Evolutionary conservation across 306 rosid species (phyloP), one percentile per base, ranked within the genome.

Genomic region (Albizia julibrissin): DNA sequence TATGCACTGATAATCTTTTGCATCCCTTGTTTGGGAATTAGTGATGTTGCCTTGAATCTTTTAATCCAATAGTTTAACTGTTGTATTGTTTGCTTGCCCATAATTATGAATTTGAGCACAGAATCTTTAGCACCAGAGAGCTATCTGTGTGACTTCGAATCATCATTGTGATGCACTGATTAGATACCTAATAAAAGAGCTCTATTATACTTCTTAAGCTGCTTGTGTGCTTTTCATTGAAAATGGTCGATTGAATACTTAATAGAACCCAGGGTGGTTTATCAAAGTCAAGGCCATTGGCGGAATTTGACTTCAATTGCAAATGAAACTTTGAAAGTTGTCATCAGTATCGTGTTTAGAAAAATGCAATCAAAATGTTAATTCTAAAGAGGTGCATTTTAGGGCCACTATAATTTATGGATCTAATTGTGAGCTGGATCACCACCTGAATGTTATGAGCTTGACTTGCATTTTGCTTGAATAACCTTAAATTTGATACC

Each of bases 251-350:
- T 80, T 50, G 59, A 70, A 62, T 61, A 72, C 19, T 78, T 78
- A 10, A 43, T 15, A 84, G 79, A 54, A 54, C 64, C 80, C 65
- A 69, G n/a, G 18, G 66, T 59, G 66, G 29, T 24, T 0, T 59
- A 10, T 59, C 7, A 3, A 22, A 59, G 33, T 59, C 62, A 56
- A 56, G 62, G 13, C 27, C n/a, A 22, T 40, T 73, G 59, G 31
- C 67, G 40, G n/a, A 67, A 49, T 50, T 74, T 50, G 54, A 49
- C 68, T 81, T 74, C 69, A 37, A 18, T 74, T 65, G 79, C 84
- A 74, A 10, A 61, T 26, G 84, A n/a, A 49, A 74, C 62, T 56
- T 7, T 16, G 10, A 56, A 56, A 56, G 72, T 81, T 61, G 46
- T 81, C 13, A 64, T 64, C 54, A 54, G 66, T 79, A 43, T 64